phyloP scores from a whole-genome alignment of 1,284 basidiomycete genomes.

The Jaminaea rosea region DNA sequence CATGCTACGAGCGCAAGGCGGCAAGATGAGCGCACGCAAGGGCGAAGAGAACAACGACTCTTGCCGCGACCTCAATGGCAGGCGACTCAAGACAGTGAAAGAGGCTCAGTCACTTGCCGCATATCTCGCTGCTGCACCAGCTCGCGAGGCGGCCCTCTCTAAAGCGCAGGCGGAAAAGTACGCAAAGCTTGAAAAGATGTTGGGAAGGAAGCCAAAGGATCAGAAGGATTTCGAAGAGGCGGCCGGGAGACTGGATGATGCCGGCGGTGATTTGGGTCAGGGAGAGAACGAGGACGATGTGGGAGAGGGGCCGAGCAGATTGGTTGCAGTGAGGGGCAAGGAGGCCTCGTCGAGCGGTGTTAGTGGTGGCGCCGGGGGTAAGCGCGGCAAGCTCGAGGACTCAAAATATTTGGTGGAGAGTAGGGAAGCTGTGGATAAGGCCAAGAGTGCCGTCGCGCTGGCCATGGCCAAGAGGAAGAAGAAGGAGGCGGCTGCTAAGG shows the following conservation, averaged over 20 bases:
- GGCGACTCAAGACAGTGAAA: constrained; percentile 84
- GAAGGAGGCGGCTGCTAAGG: constrained; percentile 3
- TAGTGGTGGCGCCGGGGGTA: neutral
- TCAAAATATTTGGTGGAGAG: constrained; percentile 85
- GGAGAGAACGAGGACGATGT: constrained; percentile 42
- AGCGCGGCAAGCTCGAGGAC: constrained; percentile 51
- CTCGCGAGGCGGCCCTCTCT: constrained; percentile 61
- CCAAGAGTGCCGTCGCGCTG: constrained; percentile 74
- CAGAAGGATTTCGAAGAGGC: constrained; percentile 45
- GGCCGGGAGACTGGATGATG: constrained; percentile 34
- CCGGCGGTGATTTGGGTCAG: constrained; percentile 25
- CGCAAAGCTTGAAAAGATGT: constrained; percentile 63
- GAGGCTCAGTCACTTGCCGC: constrained; percentile 90
- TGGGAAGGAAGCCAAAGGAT: constrained; percentile 29
- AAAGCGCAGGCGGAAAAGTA: constrained; percentile 65
- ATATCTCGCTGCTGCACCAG: constrained; percentile 75
- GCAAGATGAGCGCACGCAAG: constrained; percentile 69
- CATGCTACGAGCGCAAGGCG: constrained; percentile 89
- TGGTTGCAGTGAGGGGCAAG: constrained; percentile 47
- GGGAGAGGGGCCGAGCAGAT: constrained; percentile 2
- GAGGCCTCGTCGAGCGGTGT: constrained; percentile 22
- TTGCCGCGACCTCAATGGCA: constrained; percentile 82
- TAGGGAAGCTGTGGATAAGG: constrained; percentile 79
- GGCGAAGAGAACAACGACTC: constrained; percentile 74
- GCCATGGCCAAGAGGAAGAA: constrained; percentile 46